Evolutionary conservation across 768 basidiomycete genomes (phyloP).

Genomic region (Suillus placidus): DNA sequence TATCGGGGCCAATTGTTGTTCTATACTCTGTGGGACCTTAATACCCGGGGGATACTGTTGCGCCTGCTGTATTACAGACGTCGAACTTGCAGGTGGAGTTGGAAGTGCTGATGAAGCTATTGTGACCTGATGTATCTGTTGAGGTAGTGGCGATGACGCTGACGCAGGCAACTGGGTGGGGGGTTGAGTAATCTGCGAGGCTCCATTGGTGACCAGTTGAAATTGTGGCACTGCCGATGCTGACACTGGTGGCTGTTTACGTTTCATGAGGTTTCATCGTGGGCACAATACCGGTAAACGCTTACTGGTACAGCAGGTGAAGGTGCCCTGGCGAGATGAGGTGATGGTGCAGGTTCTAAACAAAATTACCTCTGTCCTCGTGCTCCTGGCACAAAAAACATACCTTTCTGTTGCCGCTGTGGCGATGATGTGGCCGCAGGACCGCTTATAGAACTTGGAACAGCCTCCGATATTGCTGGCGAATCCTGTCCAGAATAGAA

Average conservation of each 20-base stretch:
- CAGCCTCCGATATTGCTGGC: constrained; percentile 72
- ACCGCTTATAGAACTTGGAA: constrained; percentile 44
- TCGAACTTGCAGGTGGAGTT: constrained; percentile 26
- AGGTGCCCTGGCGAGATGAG: constrained; percentile 44
- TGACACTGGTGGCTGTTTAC: constrained; percentile 40
- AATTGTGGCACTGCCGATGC: constrained; percentile 41
- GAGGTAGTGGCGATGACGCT: constrained; percentile 51
- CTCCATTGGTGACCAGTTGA: constrained; percentile 37
- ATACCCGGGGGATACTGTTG: constrained; percentile 74
- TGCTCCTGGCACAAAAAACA: constrained; percentile 23
- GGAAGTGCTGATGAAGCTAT: constrained; percentile 15
- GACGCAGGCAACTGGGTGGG: constrained; percentile 35
- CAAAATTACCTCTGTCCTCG: constrained; percentile 23
- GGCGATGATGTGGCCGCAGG: constrained; percentile 65
- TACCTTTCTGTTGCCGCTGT: constrained; percentile 57
- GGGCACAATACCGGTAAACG: constrained; percentile 18
- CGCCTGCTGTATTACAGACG: constrained; percentile 35
- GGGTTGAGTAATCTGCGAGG: constrained; percentile 28
- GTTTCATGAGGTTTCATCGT: constrained; percentile 22
- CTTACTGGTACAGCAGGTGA: constrained; percentile 48
- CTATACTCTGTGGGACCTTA: constrained; percentile 49
- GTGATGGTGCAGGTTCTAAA: constrained; percentile 49
- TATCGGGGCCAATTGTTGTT: constrained; percentile 37
- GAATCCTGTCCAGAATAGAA: constrained; percentile 74
- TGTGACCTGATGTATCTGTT: constrained; percentile 46